These are phyloP conservation scores for Crithidia acanthocephali DNA, from an alignment of 208 protist genomes.

Conservation along the genomic window DNA sequence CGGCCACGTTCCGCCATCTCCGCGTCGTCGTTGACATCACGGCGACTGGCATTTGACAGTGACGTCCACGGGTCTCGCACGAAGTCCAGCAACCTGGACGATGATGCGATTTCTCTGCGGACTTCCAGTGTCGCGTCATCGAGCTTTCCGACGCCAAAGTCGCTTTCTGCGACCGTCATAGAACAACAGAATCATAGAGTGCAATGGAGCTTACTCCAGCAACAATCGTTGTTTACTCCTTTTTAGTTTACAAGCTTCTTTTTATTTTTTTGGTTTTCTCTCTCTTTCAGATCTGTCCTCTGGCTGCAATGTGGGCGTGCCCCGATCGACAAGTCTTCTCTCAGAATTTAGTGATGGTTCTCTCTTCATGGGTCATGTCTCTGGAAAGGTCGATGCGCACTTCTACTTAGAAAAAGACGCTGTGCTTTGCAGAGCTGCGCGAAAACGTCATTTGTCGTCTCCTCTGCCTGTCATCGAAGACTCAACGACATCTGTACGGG, in stretches of 20 bases:
- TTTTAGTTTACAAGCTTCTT: too few relatives aligned
- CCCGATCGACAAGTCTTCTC: too few relatives aligned
- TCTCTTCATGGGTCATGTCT: too few relatives aligned
- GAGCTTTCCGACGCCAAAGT: conserved; percentile 4
- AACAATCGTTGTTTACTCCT: conserved; percentile 26
- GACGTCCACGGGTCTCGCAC: background rate
- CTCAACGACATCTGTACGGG: too few relatives aligned
- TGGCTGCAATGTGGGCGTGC: too few relatives aligned
- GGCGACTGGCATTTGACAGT: conserved; percentile 12
- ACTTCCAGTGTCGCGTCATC: background rate
- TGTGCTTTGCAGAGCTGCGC: too few relatives aligned
- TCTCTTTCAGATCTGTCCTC: background rate
- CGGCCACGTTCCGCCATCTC: background rate
- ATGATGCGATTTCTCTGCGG: background rate
- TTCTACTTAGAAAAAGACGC: too few relatives aligned
- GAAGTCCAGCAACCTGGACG: background rate
- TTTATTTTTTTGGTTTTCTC: background rate
- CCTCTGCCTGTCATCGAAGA: too few relatives aligned
- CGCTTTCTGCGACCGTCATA: conserved; percentile 49
- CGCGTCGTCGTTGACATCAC: background rate
- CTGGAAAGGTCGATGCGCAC: too few relatives aligned
- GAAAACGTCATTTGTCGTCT: too few relatives aligned
- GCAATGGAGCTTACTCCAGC: conserved; percentile 32
- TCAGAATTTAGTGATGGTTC: too few relatives aligned
- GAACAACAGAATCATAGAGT: conserved; percentile 39